These are phyloP conservation scores for Leccinum variicolor DNA, from an alignment of 768 basidiomycete species.

Conservation along the genomic window DNA sequence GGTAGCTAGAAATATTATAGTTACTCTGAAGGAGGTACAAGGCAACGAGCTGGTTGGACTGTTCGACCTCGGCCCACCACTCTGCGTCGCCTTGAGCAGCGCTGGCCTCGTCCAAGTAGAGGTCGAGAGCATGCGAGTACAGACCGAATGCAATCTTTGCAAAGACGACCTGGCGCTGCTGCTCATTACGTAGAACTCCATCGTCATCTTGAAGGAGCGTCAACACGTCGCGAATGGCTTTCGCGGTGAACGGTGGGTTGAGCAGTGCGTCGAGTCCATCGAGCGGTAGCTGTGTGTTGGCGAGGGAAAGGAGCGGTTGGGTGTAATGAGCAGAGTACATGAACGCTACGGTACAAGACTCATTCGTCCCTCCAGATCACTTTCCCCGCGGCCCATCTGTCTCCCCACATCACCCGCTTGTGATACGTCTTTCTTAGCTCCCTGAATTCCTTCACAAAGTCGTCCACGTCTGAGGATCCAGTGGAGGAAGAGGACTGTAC, in stretches of 20 bases:
- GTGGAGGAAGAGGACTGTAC: constrained; percentile 54
- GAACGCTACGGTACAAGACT: constrained; percentile 1
- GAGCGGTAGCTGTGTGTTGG: constrained; percentile 7
- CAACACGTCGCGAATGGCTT: constrained; percentile 15
- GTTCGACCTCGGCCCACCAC: constrained; percentile 79
- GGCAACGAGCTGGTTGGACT: constrained; percentile 51
- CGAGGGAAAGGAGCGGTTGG: constrained; percentile 21
- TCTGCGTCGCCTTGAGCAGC: constrained; percentile 72
- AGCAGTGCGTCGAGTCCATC: constrained; percentile 17
- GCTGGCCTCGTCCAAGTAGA: constrained; percentile 62
- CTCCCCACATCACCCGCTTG: constrained; percentile 87
- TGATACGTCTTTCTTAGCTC: constrained; percentile 88
- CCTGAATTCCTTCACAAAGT: constrained; percentile 86
- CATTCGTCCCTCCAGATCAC: constrained; percentile 79
- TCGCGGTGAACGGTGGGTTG: constrained; percentile 17
- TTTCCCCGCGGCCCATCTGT: constrained; percentile 81
- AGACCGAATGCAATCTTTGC: constrained; percentile 51
- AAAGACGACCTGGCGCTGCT: constrained; percentile 32
- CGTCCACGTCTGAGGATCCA: constrained; percentile 59
- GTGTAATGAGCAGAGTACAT: constrained; percentile 31
- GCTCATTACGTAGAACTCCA: background rate
- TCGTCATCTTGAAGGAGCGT: constrained; percentile 12
- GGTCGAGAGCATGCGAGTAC: constrained; percentile 64
- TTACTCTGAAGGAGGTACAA: constrained; percentile 79
- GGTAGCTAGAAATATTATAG: constrained; percentile 20